Evolutionary conservation across 1,284 basidiomycete genomes (phyloP).

Genomic region (Gastroboletus turbinatus): DNA sequence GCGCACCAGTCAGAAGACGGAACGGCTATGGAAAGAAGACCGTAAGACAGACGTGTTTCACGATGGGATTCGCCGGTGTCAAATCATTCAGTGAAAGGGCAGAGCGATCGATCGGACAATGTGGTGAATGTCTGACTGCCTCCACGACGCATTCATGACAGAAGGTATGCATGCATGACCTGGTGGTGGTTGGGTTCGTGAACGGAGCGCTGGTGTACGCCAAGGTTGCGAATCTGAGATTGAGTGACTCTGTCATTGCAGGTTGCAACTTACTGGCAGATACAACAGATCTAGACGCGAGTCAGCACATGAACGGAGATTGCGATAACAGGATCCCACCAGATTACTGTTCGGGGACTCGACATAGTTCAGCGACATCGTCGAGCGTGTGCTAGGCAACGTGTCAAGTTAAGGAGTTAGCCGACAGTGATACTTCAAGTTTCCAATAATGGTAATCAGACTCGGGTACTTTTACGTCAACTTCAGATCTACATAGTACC

Average conservation of each 20-base stretch:
- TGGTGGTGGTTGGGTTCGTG: conserved; percentile 69
- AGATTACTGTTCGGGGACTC: conserved; percentile 58
- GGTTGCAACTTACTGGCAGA: conserved; percentile 62
- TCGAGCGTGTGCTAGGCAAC: conserved; percentile 1
- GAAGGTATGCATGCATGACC: conserved; percentile 80
- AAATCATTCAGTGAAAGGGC: conserved; percentile 56
- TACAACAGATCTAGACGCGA: conserved; percentile 67
- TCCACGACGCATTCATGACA: conserved; percentile 73
- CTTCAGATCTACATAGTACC: not conserved
- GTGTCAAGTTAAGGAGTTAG: conserved; percentile 4
- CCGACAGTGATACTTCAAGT: not conserved
- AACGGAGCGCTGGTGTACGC: conserved; percentile 60
- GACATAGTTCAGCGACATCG: conserved; percentile 46
- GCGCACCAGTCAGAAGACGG: conserved; percentile 17
- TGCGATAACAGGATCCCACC: conserved; percentile 34
- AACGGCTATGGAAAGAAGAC: conserved; percentile 13
- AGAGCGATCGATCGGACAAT: conserved; percentile 84
- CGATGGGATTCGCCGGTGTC: conserved; percentile 61
- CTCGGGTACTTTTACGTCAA: conserved; percentile 17
- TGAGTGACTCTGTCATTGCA: not conserved
- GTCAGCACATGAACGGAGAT: conserved; percentile 3
- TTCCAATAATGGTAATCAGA: conserved; percentile 22
- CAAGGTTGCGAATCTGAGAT: conserved; percentile 3
- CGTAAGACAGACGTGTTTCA: conserved; percentile 63
- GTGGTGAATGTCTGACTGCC: conserved; percentile 60